Conservation (phyloP, 441 rosid genomes). For the Populus hybrid region DNA sequence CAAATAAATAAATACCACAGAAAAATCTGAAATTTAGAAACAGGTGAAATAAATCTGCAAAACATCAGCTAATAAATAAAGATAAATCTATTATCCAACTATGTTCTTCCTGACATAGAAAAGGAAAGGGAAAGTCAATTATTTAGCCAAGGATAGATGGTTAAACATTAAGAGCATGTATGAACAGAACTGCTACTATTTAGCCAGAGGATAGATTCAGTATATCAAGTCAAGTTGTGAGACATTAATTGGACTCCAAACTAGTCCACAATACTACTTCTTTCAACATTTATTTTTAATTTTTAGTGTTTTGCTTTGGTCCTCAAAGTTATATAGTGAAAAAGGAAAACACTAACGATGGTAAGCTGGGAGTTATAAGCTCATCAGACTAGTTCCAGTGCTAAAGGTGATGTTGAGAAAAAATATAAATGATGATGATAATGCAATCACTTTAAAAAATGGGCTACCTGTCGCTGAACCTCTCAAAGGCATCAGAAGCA, state of each 20-base stretch:
- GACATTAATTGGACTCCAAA: background rate
- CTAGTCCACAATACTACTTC: background rate
- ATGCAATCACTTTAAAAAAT: background rate
- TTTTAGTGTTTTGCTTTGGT: background rate
- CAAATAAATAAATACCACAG: background rate
- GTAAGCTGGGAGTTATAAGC: background rate
- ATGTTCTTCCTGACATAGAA: no score
- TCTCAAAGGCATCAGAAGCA: constrained; percentile 71
- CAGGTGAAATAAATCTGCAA: background rate
- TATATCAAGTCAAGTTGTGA: background rate
- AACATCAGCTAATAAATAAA: background rate
- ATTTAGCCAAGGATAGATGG: no score
- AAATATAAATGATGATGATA: background rate
- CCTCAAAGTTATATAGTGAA: background rate
- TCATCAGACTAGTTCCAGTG: background rate
- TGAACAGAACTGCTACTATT: background rate
- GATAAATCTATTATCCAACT: background rate
- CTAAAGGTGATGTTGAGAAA: no score
- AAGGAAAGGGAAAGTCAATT: no score
- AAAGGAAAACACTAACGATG: background rate
- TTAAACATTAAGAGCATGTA: no score
- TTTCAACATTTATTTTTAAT: background rate
- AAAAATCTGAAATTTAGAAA: background rate
- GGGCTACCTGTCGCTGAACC: constrained; percentile 76
- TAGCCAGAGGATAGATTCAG: background rate